Evolutionary conservation across 129 eudicot species (phyloP), one percentile per base, ranked within the genome.

Genomic region (Flaveria robusta): DNA sequence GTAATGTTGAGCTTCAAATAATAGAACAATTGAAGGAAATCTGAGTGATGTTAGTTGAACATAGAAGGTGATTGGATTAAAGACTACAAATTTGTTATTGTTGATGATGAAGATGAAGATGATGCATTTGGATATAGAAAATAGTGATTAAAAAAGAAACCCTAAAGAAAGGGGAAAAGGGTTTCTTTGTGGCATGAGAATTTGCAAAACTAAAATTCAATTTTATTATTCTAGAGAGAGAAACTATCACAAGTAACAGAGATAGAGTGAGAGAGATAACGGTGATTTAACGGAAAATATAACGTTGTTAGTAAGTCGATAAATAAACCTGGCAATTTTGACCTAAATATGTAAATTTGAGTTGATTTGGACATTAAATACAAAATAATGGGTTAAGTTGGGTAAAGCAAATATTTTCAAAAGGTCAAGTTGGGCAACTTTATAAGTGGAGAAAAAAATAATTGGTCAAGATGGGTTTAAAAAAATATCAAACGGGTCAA

Each of bases 151-250:
- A 24, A 55, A 77, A 78, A 71, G 79, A 82, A 77, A 71, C 86
- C 86, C 86, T 82, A 66, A 46, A 82, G 72, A 51, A 71, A 66
- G 56, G 73, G 58, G 71, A 27, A 58, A 62, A 49, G 72, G 82
- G 82, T 71, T 76, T 81, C 56, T 81, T 71, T 76, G 59, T 27
- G 62, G 66, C 43, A 50, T 64, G 20, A 70, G 56, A 66, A 76
- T 51, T 82, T 77, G 70, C 46, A 70, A 76, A 58, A 56, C 42
- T 70, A 56, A 76, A 76, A 51, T 49, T 56, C 70, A 66, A 18
- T 66, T 59, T 81, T 31, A 37, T 34, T 29, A 43, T 79, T 72
- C 34, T 73, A 50, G 60, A 80, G 84, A 55, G 75, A 80, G 52
- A 74, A 59, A 70, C 63, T 45, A 58, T 55, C 29, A 10, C 27